Evolutionary conservation across 805 yeast species (phyloP), one percentile per base, ranked within the genome.

Genomic region (Limtongia smithiae): DNA sequence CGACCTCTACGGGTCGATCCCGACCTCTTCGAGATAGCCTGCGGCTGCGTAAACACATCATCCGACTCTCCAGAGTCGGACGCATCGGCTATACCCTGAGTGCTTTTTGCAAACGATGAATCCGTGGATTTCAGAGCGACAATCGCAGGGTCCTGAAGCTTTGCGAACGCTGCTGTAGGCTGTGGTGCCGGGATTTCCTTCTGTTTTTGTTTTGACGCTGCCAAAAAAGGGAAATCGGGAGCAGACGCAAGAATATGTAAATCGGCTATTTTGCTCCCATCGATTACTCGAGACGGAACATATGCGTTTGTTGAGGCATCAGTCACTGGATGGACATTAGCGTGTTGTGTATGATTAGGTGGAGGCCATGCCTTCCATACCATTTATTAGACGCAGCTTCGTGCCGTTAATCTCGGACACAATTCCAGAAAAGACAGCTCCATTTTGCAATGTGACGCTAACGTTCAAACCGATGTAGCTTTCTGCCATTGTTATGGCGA

Each of bases 401-500:
- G 71, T 71, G 15, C 69, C 64, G n/a, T 65, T 67, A 28, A 73
- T 73, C 46, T 67, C 68, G n/a, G 68, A 65, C n/a, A 73, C 69
- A n/a, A 61, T 60, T 15, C 79, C 77, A 40, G 60, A 59, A 27
- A 76, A 46, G 9, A 33, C 43, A 8, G 47, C 28, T 11, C 55
- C 57, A 36, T 50, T 50, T 18, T 50, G 55, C 11, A 53, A 47
- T 45, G 41, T 27, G 33, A 53, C 44, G 35, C 44, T 35, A 25
- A 53, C 55, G 28, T 48, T 50, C 37, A 50, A 34, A 5, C 57
- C 57, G 20, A 51, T 40, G 24, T 37, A 51, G 17, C 24, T 28
- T 6, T 38, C 45, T 11, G 54, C 24, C 54, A 50, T 49, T 17
- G 34, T n/a, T 22, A 25, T 15, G 31, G 24, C 12, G 22, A 6